Evolutionary conservation across 2,329 filamentous ascomycete species (phyloP), one percentile per base, ranked within the genome.

Genomic region (Neopestalotiopsis rosae): DNA sequence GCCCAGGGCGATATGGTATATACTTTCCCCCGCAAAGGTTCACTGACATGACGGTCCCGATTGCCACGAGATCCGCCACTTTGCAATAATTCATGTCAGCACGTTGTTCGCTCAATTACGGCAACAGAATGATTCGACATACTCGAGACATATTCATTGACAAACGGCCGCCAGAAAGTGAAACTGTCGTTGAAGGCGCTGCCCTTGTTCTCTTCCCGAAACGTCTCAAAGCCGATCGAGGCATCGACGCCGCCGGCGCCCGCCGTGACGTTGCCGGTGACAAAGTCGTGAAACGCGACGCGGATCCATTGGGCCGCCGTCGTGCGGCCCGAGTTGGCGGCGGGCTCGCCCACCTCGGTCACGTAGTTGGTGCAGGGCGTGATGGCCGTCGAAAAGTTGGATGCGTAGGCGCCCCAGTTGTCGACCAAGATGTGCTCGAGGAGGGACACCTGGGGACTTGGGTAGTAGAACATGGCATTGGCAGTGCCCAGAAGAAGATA

Each of bases 211-310:
- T 77, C 75, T 4, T 65, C 73, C 24, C 75, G 72, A 17, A 14
- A 66, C 1, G 74, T 76, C 74, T 78, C 76, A 66, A 76, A 77
- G 9, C 74, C 73, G 52, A 77, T 77, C 61, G 74, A 76, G 2
- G 76, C 76, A 52, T 77, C 76, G n/a, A 78, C 10, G 1, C 76
- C 76, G 7, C 76, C 76, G 1, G 75, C 76, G 4, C 75, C 76
- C 3, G 72, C 72, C 1, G 32, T 64, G 1, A 75, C 68, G 58
- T 77, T 71, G n/a, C 73, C 72, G 2, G 74, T 77, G 32, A 73
- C 70, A 61, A 77, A 74, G 68, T 78, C 76, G 52, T 78, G 76
- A 65, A 76, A 77, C 3, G 70, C 72, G 14, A 77, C 74, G 0
- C 76, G 72, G 32, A 78, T 63, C 76, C 40, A 67, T 38, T 67